These are phyloP conservation scores for Trifolium subterraneum DNA, from an alignment of 306 rosid genomes.

Conservation along the genomic window DNA sequence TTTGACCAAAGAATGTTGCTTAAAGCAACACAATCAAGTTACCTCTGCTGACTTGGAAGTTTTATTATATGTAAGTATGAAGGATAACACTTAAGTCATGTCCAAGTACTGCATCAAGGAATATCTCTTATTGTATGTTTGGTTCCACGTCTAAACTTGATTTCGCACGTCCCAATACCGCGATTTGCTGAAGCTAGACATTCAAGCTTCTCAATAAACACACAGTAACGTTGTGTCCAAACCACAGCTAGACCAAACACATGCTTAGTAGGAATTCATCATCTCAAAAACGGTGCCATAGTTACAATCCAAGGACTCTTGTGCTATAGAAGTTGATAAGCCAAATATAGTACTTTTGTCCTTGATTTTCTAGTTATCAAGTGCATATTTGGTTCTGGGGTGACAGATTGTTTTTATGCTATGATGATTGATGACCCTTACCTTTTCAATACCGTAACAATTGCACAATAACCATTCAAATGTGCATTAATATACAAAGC, in stretches of 20 bases:
- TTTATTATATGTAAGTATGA: too few relatives aligned
- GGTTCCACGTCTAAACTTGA: too few relatives aligned
- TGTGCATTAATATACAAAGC: conserved; percentile 31
- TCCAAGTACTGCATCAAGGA: too few relatives aligned
- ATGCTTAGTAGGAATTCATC: too few relatives aligned
- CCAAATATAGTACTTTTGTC: neutral
- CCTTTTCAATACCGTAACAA: conserved; percentile 8
- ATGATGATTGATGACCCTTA: too few relatives aligned
- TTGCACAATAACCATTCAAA: neutral
- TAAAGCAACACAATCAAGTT: neutral
- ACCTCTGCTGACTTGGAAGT: neutral
- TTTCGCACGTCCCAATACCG: too few relatives aligned
- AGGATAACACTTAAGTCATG: neutral
- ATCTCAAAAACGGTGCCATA: neutral
- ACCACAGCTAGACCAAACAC: too few relatives aligned
- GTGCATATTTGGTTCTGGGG: too few relatives aligned
- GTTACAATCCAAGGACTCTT: neutral
- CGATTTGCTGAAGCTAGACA: too few relatives aligned
- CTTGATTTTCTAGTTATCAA: neutral
- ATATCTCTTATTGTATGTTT: too few relatives aligned
- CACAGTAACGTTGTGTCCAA: too few relatives aligned
- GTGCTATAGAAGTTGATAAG: neutral
- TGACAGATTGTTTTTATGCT: neutral
- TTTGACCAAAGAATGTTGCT: neutral
- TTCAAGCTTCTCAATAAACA: too few relatives aligned